phyloP scores from a whole-genome alignment of 176 grass and related monocot genomes.

The Triticum aestivum region IWGSC_CS_RefSeq_v2.1 NC_057800.1:274150081-274150580 shows the following conservation, averaged over 20 bases:
- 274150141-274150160: not conserved
- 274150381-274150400: slow-evolving; percentile 95
- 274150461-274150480: not conserved
- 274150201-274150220: slow-evolving; percentile 18
- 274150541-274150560: not conserved
- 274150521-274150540: not conserved
- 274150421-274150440: slow-evolving; percentile 80
- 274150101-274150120: not conserved
- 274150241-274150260: slow-evolving; percentile 97
- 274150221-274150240: slow-evolving; percentile 61
- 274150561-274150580: not conserved
- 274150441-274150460: slow-evolving; percentile 53
- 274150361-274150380: slow-evolving; percentile 91
- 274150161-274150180: not conserved
- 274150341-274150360: slow-evolving; percentile 81
- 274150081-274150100: not conserved
- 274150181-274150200: not conserved
- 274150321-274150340: slow-evolving; percentile 85
- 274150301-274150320: slow-evolving; percentile 68
- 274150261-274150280: slow-evolving; percentile 90
- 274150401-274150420: slow-evolving; percentile 95
- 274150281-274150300: slow-evolving; percentile 96
- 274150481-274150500: slow-evolving; percentile 13
- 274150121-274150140: not conserved
- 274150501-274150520: not conserved